Evolutionary conservation across 2,329 filamentous ascomycete species (phyloP), one percentile per base, ranked within the genome.

Genomic region (Aspergillus unguis): DNA sequence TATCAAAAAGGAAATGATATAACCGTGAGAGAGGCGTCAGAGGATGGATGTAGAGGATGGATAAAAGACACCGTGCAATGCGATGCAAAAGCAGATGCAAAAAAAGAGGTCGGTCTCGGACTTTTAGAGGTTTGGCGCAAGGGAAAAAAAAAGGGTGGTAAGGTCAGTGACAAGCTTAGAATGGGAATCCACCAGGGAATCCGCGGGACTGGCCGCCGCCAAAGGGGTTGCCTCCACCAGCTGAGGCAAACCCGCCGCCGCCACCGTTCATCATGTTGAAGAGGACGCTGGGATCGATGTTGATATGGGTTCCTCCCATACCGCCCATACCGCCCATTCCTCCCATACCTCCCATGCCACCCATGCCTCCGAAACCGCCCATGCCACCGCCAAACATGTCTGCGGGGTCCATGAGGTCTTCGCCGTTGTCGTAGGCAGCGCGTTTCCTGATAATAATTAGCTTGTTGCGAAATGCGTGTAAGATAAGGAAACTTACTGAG

Each of bases 371-470:
- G 80, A 63, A 72, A 31, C 82, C 80, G 41, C 70, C 69, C 48
- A 70, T 80, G 52, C 81, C 81, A 44, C 84, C 83, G 49, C 84
- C 80, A 63, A 92, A 94, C 83, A 92, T 92, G 65, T 96, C 92
- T 47, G 85, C 81, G 3, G 90, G 88, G 67, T 96, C 92, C 53
- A 94, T 81, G 29, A 96, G 82, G 69, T 99, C 92, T 54, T 94
- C 90, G 35, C 94, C 94, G 61, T 87, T 94, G 69, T 99, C 92
- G 68, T 95, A 99, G 48, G 88, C 81, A 59, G 88, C 87, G 62
- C 90, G 86, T 78, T 96, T 97, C 73, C 87, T 90, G 56, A 17
- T 4, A 28, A 7, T 36, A 32, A 52, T 64, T 62, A 58, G 49
- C 33, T 48, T 37, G 36, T n/a, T 40, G 40, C n/a, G 1, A 3